Conservation (phyloP, 805 yeast species). For the Vanderwaltozyma polyspora region DNA sequence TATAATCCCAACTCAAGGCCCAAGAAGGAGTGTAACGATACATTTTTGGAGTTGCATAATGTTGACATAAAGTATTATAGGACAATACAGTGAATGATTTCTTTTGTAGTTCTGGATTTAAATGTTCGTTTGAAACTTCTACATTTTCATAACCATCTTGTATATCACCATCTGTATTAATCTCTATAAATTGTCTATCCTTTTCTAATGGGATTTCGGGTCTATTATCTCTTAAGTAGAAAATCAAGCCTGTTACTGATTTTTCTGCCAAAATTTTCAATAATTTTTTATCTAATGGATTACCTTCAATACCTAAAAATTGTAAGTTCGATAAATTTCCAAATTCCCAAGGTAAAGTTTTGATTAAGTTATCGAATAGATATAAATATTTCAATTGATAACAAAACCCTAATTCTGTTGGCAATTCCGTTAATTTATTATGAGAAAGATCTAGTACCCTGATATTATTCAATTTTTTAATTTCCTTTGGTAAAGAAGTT, state of each 20-base stretch:
- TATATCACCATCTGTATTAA: constrained; percentile 69
- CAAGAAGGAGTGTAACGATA: constrained; percentile 93
- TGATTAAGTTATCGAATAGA: constrained; percentile 75
- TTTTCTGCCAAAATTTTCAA: constrained; percentile 62
- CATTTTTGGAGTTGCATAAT: constrained; percentile 84
- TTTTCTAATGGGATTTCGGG: constrained; percentile 56
- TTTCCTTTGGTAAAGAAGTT: constrained; percentile 51
- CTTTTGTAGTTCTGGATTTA: constrained; percentile 17
- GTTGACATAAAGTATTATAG: constrained; percentile 89
- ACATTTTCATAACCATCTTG: constrained; percentile 19
- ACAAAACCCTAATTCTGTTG: constrained; percentile 74
- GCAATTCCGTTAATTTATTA: constrained; percentile 61
- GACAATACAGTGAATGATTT: constrained; percentile 64
- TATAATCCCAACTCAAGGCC: constrained; percentile 91
- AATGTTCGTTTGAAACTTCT: constrained; percentile 22
- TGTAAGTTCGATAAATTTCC: constrained; percentile 78
- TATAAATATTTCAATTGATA: constrained; percentile 71
- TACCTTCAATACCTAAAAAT: constrained; percentile 89
- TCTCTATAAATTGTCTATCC: constrained; percentile 73
- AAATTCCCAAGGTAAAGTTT: constrained; percentile 68
- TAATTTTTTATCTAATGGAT: constrained; percentile 58
- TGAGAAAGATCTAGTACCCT: constrained; percentile 78
- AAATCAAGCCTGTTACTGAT: constrained; percentile 76
- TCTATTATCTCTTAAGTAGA: constrained; percentile 70
- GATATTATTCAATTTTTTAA: constrained; percentile 58